Conservation (phyloP, 495 filamentous ascomycete species). For the Physcia stellaris region DNA sequence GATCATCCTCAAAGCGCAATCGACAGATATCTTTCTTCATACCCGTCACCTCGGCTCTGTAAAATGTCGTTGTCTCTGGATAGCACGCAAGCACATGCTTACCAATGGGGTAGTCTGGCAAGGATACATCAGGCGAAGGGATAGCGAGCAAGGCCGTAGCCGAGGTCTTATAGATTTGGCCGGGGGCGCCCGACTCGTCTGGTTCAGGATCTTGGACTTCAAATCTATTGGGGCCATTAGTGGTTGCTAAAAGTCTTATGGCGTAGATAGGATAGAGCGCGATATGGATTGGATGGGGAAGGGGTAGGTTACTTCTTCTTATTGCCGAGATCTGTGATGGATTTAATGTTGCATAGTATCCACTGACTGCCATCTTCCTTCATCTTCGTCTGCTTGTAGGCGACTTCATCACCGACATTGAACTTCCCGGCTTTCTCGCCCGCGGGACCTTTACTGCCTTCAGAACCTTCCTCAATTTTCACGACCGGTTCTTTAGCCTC, state of each 20-base stretch:
- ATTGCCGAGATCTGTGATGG: conserved; percentile 71
- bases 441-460: conserved; percentile 32
- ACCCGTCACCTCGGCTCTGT: conserved; percentile 85
- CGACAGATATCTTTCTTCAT: conserved; percentile 49
- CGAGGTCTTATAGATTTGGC: conserved; percentile 61
- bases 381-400: conserved; percentile 63
- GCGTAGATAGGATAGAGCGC: conserved; percentile 1
- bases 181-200: conserved; percentile 59
- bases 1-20: conserved; percentile 78
- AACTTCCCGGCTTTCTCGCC: conserved; percentile 42
- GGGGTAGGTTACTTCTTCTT: conserved; percentile 55
- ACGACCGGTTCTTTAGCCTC: conserved; percentile 26
- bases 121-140: conserved; percentile 38
- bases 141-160: conserved; percentile 78
- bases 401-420: conserved; percentile 63
- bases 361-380: conserved; percentile 68
- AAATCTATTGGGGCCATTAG: conserved; percentile 41
- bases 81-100: conserved; percentile 74
- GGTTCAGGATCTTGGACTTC: conserved; percentile 90
- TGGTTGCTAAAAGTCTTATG: conserved; percentile 4
- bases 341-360: conserved; percentile 82
- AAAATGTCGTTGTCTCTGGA: conserved; percentile 92
- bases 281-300: too few species aligned
- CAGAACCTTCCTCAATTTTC: conserved; percentile 43
- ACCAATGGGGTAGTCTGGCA: conserved; percentile 62